These are phyloP conservation scores for Candida germanica DNA, from an alignment of 805 yeast genomes.

Conservation along the genomic window DNA sequence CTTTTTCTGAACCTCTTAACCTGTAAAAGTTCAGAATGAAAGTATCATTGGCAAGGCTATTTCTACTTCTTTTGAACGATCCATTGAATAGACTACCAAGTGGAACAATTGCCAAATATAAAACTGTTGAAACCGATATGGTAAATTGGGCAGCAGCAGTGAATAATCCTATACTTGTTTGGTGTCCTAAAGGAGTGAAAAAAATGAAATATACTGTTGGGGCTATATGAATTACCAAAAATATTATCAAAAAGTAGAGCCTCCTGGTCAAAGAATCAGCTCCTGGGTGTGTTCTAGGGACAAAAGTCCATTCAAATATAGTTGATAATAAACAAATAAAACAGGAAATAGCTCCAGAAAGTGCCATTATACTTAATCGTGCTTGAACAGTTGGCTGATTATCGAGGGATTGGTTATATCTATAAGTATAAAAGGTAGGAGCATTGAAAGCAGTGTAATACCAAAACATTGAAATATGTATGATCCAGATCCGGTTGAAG, in stretches of 20 bases:
- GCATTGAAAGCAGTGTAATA: conserved; percentile 67
- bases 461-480: conserved; percentile 76
- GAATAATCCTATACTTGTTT: conserved; percentile 33
- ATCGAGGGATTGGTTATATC: conserved; percentile 49
- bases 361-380: conserved; percentile 54
- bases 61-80: conserved; percentile 33
- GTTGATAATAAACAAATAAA: conserved; percentile 55
- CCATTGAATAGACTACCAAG: conserved; percentile 47
- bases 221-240: conserved; percentile 42
- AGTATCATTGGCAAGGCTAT: conserved; percentile 47
- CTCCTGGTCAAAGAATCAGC: conserved; percentile 57
- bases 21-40: conserved; percentile 61
- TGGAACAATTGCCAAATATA: conserved; percentile 62
- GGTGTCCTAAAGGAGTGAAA: conserved; percentile 29
- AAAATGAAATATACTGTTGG: conserved; percentile 56
- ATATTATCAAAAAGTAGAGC: conserved; percentile 36
- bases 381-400: conserved; percentile 61
- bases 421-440: conserved; percentile 60
- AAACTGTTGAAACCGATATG: conserved; percentile 50
- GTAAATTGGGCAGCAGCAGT: conserved; percentile 55
- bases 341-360: conserved; percentile 66
- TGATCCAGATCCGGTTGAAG: conserved; percentile 77
- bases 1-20: conserved; percentile 49
- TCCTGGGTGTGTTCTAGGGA: conserved; percentile 74
- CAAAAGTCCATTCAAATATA: conserved; percentile 54